Evolutionary conservation across 148 eudicot species (phyloP).

Genomic region (Heliamphora exappendiculata): DNA sequence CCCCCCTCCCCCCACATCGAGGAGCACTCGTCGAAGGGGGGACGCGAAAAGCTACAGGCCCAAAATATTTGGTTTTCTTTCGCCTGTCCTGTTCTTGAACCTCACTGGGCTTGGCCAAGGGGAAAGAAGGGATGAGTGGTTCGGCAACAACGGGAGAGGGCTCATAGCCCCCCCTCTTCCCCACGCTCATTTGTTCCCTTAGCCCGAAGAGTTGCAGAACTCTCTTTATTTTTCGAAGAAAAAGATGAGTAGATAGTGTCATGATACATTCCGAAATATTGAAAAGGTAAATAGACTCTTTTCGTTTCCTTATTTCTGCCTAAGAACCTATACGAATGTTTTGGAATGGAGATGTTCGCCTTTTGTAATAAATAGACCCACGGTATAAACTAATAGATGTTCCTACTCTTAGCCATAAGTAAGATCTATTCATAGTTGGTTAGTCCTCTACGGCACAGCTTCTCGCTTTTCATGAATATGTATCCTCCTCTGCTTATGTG

Average conservation of each 20-base stretch:
- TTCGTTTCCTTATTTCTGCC: background rate
- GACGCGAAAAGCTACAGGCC: too few relatives aligned
- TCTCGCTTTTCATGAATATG: background rate
- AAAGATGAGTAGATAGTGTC: background rate
- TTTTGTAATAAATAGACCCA: background rate
- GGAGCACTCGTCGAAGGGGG: too few relatives aligned
- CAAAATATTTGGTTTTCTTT: too few relatives aligned
- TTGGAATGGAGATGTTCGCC: background rate
- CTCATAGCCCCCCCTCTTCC: too few relatives aligned
- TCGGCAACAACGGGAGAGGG: too few relatives aligned
- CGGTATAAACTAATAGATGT: background rate
- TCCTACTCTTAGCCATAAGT: background rate
- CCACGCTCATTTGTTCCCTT: background rate
- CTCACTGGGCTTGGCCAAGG: too few relatives aligned
- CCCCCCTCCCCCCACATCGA: too few relatives aligned
- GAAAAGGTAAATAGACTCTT: background rate
- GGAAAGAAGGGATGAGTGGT: too few relatives aligned
- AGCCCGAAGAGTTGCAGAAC: background rate
- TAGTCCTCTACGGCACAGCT: background rate
- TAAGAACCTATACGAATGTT: background rate
- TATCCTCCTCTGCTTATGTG: background rate
- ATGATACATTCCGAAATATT: background rate
- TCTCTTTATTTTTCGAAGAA: background rate
- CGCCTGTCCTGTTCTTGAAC: too few relatives aligned
- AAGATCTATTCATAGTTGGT: background rate